Conservation (phyloP, 768 basidiomycete species). For the Boletus coccyginus region DNA sequence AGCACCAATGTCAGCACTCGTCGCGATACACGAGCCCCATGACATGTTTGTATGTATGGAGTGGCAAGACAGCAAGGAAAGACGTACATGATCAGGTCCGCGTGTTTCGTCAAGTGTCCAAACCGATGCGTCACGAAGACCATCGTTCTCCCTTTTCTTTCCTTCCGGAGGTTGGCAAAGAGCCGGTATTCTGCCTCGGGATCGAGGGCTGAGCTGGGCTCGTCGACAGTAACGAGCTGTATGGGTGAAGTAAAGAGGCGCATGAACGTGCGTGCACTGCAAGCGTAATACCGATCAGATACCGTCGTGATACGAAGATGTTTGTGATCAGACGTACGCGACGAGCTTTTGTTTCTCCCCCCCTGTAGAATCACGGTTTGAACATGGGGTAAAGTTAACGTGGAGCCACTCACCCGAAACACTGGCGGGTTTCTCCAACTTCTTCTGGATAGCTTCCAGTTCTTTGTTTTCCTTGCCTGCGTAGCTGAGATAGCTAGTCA, state of each 20-base stretch:
- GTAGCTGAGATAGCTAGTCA: slow-evolving; percentile 29
- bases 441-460: slow-evolving; percentile 14
- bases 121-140: slow-evolving; percentile 42
- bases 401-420: slow-evolving; percentile 24
- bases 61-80: not conserved
- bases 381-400: not conserved
- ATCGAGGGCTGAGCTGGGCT: slow-evolving; percentile 40
- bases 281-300: not conserved
- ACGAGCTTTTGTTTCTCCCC: slow-evolving; percentile 35
- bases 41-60: not conserved
- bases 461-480: slow-evolving; percentile 10
- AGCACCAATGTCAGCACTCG: not conserved
- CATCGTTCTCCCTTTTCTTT: slow-evolving; percentile 36
- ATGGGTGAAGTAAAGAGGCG: slow-evolving; percentile 32
- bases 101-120: slow-evolving; percentile 36
- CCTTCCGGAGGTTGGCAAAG: slow-evolving; percentile 26
- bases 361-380: slow-evolving; percentile 4
- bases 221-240: slow-evolving; percentile 34
- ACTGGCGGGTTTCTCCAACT: slow-evolving; percentile 16
- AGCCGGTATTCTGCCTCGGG: slow-evolving; percentile 34
- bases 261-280: slow-evolving; percentile 40
- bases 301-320: too few species aligned
- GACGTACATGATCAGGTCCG: slow-evolving; percentile 37
- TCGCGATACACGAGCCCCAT: not conserved
- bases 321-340: slow-evolving; percentile 7